Base-by-base conservation (phyloP, 2,329 filamentous ascomycete species). In the Cordyceps militaris region DNA sequence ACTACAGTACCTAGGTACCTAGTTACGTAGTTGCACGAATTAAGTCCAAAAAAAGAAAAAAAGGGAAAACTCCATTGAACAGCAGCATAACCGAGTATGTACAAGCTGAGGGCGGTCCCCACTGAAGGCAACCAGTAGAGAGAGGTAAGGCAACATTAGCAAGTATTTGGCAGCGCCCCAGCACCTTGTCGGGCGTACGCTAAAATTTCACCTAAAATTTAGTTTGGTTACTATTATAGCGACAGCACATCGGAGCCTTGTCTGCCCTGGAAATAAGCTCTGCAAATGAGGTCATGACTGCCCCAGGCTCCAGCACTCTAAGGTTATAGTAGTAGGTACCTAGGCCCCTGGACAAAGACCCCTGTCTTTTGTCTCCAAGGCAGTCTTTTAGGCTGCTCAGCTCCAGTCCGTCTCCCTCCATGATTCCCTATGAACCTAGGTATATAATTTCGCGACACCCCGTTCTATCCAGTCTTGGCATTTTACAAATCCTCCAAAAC, bases 361-460 rank as follows among this genome's bases (percentile, higher is more conserved):
- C 42, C 23, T 55, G 42, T 14, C 16, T 55, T 42, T 43, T 32
- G 53, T n/a, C 23, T 14, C 13, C 53, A n/a, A 56, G 43, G 43
- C 53, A 46, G 14, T 56, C 43, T 56, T 21, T 16, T 10, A 40
- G 24, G 53, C 53, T 48, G 19, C 34, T 49, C 34, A 21, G 26
- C 26, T 43, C 51, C 51, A 46, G 36, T 54, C 51, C 42, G 34
- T 44, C 23, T 40, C 34, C 23, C 23, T 44, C 21, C 30, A 56
- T 47, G 43, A 48, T 38, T 11, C 52, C n/a, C n/a, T n/a, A n/a
- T n/a, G n/a, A n/a, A n/a, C n/a, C n/a, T n/a, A n/a, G n/a, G 24
- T 46, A 48, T 56, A 56, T 56, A 56, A 49, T 49, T 48, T 40
- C 44, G 44, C 24, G 34, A 56, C 43, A 13, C 53, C 52, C 53